Evolutionary conservation across 2,329 filamentous ascomycete species (phyloP), one percentile per base, ranked within the genome.

Genomic region (Ophiostoma perfectum): DNA sequence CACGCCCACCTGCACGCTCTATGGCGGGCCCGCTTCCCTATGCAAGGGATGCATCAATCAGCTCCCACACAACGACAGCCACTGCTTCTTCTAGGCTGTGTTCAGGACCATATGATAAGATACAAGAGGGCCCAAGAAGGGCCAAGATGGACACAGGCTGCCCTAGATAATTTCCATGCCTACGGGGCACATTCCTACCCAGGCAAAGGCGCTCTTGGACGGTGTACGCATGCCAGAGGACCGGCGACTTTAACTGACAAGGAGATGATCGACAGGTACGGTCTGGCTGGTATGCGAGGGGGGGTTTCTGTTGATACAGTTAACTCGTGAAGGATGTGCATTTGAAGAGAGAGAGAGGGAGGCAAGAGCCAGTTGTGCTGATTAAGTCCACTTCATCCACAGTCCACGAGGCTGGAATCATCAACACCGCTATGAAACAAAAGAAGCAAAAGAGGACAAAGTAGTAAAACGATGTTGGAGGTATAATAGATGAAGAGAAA

Each of bases 121-220:
- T 55, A 7, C 18, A n/a, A 27, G 8, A 4, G 16, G 12, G 3
- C 14, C 7, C 18, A 2, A 27, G 5, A 1, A 7, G 11, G 18
- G 3, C 49, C 8, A n/a, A 55, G 18, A 55, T 55, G 49, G 7
- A 4, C 49, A 3, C 49, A 27, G 49, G 49, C 58, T 41, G 14
- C 36, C 58, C 36, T 38, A 62, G 27, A 62, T 41, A 62, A 41
- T 62, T 42, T 39, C 58, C 58, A 62, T 62, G 58, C 38, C 58
- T 39, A 62, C 36, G 58, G 38, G 14, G 38, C 38, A 62, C 58
- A 62, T 62, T 62, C 58, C 38, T 62, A 7, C 2, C 27, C 27
- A 42, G 5, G 49, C 7, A 14, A 49, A 49, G 45, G 16, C 45
- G 8, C 6, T 55, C 27, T 27, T 27, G 27, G 6, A 52, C 2